A percentile compares a stretch with the other conserved stretches of the same genome.
These are phyloP conservation scores for Psilocybe subaeruginosa DNA, from an alignment of 768 basidiomycete species.

Conservation along the genomic window DNA sequence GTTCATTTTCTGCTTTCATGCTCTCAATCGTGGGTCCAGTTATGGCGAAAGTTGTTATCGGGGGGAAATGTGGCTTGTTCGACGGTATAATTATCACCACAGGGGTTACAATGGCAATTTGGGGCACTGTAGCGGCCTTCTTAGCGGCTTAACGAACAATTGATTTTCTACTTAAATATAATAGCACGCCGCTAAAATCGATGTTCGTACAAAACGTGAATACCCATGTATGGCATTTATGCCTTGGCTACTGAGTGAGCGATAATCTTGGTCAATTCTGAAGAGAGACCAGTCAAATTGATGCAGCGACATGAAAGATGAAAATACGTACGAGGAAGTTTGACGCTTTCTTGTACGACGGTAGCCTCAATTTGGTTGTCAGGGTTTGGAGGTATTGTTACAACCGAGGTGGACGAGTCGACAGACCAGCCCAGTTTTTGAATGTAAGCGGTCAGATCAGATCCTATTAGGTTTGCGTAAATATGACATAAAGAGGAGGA, in stretches of 20 bases:
- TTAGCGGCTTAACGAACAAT: background rate
- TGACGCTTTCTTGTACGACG: constrained; percentile 82
- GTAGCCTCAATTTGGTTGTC: constrained; percentile 90
- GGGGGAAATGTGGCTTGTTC: constrained; percentile 45
- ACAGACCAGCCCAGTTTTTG: constrained; percentile 68
- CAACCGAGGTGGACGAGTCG: constrained; percentile 55
- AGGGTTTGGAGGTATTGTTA: constrained; percentile 76
- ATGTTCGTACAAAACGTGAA: background rate
- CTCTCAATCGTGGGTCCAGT: constrained; percentile 81
- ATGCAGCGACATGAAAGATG: background rate
- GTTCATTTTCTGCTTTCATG: constrained; percentile 82
- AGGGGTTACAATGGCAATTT: constrained; percentile 68
- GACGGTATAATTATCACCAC: constrained; percentile 59
- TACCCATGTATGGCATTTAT: constrained; percentile 28
- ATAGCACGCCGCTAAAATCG: background rate
- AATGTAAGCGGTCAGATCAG: constrained; percentile 62
- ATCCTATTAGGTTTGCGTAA: constrained; percentile 37
- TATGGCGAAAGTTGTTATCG: constrained; percentile 65
- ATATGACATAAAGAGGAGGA: background rate
- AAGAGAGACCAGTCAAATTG: constrained; percentile 13
- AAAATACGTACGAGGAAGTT: constrained; percentile 69
- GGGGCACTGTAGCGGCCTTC: constrained; percentile 78
- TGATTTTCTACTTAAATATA: background rate
- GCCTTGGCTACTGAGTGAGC: constrained; percentile 64
- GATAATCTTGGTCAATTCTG: constrained; percentile 79